Evolutionary conservation across 2,329 filamentous ascomycete genomes (phyloP), one percentile per base, ranked within the genome.

Genomic region (Scortechinia acanthostroma): DNA sequence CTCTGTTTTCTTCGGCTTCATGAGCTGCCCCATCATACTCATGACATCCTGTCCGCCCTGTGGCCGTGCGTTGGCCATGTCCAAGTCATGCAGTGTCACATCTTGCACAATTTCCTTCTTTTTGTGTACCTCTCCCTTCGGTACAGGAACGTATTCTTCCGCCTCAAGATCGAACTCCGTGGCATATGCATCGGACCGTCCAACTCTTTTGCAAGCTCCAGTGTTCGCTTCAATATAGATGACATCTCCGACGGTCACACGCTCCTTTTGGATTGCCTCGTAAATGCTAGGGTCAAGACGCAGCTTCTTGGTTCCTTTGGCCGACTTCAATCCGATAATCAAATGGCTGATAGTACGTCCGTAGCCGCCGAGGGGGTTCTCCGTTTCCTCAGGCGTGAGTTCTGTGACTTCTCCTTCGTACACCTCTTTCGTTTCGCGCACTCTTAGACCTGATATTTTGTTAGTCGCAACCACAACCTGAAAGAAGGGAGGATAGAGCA

Each of bases 91-190:
- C 51, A 98, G 76, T 42, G 93, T 96, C 50, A 98, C 93, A 58
- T 98, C 93, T 64, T 98, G 93, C 25, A 98, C 93, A 55, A 98
- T 95, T 69, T 98, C 93, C 74, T 98, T 98, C 81, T 96, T 97
- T 80, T 98, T 98, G 74, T 97, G 93, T 45, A 98, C 93, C 59
- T 98, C 93, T 47, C 93, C 93, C 73, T 98, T 98, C 47, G 93
- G 93, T 51, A 98, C 94, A 4, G 93, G 93, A 52, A 98, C 93
- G 64, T 98, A 98, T 68, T 98, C 93, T 68, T 98, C 93, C 2
- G 93, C 93, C 70, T 98, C 93, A 43, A 98, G 80, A 62, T 98
- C 93, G 62, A 98, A 98, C 64, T 98, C 93, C 44, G 93, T 98
- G 21, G 91, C 91, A 64, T 97, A 97, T 21, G 93, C 93, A 63